Evolutionary conservation across 129 eudicot species (phyloP), one percentile per base, ranked within the genome.

Genomic region (Ambrosia artemisiifolia): DNA sequence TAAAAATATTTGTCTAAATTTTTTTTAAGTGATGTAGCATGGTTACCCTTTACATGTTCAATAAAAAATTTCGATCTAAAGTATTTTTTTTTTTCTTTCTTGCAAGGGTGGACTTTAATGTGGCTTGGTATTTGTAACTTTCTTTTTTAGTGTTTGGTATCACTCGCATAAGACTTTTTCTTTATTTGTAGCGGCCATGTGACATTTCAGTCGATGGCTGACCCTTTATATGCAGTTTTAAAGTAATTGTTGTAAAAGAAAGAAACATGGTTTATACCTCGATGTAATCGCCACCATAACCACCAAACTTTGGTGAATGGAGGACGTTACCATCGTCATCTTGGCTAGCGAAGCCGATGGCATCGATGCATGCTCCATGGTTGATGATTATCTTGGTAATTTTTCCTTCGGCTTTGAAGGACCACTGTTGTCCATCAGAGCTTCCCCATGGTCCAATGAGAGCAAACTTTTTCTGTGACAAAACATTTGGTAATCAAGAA

Each of bases 401-500:
- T 69, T 72, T 74, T 20, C 83, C 79, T 32, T 79, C 65, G 11
- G 70, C 83, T 60, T 79, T 74, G 17, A 72, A 79, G n/a, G 78
- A 66, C 83, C 83, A 79, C n/a, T 40, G 16, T 46, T 72, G 75
- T 35, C 83, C 83, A 20, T 50, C 74, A 0, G 57, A 16, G 48
- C 65, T 63, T 65, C 83, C 83, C 79, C 83, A 79, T 57, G 83
- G 74, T 44, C 78, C 83, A 2, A 72, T 19, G 11, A 78, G 87
- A 1, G 51, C 47, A 4, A 78, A 24, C 16, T 78, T 70, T 53
- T 70, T 77, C 71, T 71, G 71, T 54, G 33, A 8, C 6, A 65
- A 20, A 13, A 54, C 24, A 42, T 28, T 43, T 32, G 18, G 28
- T 1, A n/a, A 59, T 14, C 3, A 17, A 16, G 7, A 35, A 1